A percentile compares a stretch with the other conserved stretches of the same genome.
Evolutionary conservation across 345 rosid species (phyloP).

Genomic region (Orychophragmus violaceus): DNA sequence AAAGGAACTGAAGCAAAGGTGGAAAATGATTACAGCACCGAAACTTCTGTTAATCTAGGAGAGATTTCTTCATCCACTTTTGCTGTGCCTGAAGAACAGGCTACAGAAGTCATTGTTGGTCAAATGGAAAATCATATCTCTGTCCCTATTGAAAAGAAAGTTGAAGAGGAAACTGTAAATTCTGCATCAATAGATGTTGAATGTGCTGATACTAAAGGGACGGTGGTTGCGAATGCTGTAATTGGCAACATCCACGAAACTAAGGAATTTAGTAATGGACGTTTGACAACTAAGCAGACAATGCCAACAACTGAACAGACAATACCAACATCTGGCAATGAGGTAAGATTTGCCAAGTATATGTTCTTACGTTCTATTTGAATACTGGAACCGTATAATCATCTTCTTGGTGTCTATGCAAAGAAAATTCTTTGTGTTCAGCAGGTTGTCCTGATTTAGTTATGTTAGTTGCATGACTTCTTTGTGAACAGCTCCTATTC

Average conservation of each 20-base stretch:
- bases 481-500: neutral
- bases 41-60: neutral
- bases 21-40: neutral
- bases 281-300: slow-evolving; percentile 4
- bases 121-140: slow-evolving; percentile 4
- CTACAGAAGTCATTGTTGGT: slow-evolving; percentile 7
- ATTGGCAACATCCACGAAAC: slow-evolving; percentile 3
- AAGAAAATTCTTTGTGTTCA: neutral
- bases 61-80: slow-evolving; percentile 15
- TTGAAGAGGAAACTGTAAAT: slow-evolving; percentile 1
- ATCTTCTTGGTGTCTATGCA: neutral
- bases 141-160: slow-evolving; percentile 1
- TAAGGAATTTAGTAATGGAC: slow-evolving; percentile 20
- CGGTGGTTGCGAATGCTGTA: neutral
- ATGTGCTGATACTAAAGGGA: neutral
- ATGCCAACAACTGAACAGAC: neutral
- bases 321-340: slow-evolving; percentile 5
- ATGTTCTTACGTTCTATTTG: neutral
- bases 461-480: neutral
- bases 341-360: slow-evolving; percentile 11
- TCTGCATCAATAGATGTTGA: slow-evolving; percentile 15
- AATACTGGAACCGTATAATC: neutral
- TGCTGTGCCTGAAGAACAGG: slow-evolving; percentile 6
- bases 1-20: slow-evolving; percentile 1
- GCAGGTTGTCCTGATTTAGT: neutral